Conservation (phyloP, 495 filamentous ascomycete genomes). For the Trichocladium uniseriatum region DNA sequence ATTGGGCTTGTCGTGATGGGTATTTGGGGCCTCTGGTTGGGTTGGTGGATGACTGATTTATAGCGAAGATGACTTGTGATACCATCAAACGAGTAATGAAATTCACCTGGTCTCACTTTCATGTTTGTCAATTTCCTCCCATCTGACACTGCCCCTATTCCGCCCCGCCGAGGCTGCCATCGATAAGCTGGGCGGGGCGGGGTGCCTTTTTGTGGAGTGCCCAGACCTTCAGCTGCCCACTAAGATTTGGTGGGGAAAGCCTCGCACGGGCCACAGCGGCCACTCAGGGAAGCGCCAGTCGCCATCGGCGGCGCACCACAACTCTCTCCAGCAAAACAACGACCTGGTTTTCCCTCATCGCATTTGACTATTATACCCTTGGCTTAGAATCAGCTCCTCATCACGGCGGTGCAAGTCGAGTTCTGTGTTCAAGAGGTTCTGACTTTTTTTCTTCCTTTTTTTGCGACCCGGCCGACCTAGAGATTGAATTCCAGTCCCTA, state of each 20-base stretch:
- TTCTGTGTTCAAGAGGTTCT: not conserved
- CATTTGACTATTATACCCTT: conserved; percentile 8
- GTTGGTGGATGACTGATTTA: too few relatives aligned
- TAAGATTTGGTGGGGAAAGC: conserved; percentile 4
- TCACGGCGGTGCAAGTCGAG: not conserved
- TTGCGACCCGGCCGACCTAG: too few relatives aligned
- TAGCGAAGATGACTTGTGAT: too few relatives aligned
- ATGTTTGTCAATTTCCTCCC: too few relatives aligned
- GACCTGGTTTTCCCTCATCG: not conserved
- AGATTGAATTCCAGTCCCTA: too few relatives aligned
- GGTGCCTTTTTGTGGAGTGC: not conserved
- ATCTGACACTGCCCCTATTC: not conserved
- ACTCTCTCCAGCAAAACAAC: conserved; percentile 5
- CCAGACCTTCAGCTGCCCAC: not conserved
- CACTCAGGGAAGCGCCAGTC: not conserved
- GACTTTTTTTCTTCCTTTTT: not conserved
- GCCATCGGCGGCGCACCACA: not conserved
- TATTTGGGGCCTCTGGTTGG: too few relatives aligned
- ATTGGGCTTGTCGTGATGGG: conserved; percentile 25
- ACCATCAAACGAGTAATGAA: too few relatives aligned
- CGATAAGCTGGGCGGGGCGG: conserved; percentile 2
- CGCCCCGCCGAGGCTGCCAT: not conserved
- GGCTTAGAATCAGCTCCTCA: not conserved
- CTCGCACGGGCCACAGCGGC: conserved; percentile 3
- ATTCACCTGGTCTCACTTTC: not conserved